Evolutionary conservation across 345 rosid species (phyloP), one percentile per base, ranked within the genome.

Genomic region (Trapa bicornis): DNA sequence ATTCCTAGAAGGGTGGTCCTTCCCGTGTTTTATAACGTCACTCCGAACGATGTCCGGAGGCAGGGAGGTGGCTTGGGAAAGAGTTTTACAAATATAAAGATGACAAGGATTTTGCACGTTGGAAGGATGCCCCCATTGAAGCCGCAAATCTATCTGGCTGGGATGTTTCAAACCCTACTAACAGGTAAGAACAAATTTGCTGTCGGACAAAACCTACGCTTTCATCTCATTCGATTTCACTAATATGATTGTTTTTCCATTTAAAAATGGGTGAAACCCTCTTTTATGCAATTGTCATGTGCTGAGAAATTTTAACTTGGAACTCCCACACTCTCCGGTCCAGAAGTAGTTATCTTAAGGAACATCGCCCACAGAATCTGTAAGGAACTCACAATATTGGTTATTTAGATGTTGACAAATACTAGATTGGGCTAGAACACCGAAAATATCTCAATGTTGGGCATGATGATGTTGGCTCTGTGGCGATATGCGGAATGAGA

Each of bases 401-500:
- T 22, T 29, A 39, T 0, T 1, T 67, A 8, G 1, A 54, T 38
- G 70, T 39, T 2, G 50, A 56, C 4, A 14, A 67, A 39, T 72
- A 69, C 47, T 68, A 67, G 0, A 74, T 81, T 16, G 89, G 87
- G 61, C 12, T 84, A 3, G 77, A 82, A 5, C 38, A 68, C 0
- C 76, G 70, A 0, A 67, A 67, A 56, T 7, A 74, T n/a, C 6
- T 82, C 60, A 16, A 65, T 64, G 32, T 58, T 37, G 37, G 41
- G 8, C 10, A 45, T 32, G 15, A 13, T 15, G 66, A 75, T 68
- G 33, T 79, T 65, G 70, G 53, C 15, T 71, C 70, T 47, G 7
- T 78, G 6, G 87, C 84, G 12, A 71, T 84, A 11, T 76, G 75
- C 73, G 89, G 87, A 0, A 76, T 76, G 75, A 78, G 82, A n/a